These are phyloP conservation scores for Orbilia quercus DNA, from an alignment of 2,329 filamentous ascomycete genomes.

Conservation along the genomic window DNA sequence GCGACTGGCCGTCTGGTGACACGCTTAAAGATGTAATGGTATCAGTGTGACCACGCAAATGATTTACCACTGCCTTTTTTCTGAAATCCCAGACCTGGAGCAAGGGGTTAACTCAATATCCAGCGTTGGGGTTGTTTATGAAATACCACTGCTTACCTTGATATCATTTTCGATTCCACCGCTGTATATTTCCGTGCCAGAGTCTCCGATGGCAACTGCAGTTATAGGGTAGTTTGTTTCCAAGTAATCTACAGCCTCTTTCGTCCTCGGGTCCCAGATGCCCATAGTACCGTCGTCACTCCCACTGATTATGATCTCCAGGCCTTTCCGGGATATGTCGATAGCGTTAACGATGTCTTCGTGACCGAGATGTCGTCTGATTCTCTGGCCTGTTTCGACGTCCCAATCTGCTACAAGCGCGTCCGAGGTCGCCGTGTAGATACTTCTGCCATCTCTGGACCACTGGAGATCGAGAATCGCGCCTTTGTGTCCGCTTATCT, in stretches of 20 bases:
- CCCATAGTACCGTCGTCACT: constrained; percentile 94
- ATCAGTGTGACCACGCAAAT: constrained; percentile 88
- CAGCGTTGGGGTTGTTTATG: background rate
- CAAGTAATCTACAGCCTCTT: constrained; percentile 86
- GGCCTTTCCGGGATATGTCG: constrained; percentile 87
- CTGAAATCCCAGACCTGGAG: constrained; percentile 84
- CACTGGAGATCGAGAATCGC: constrained; percentile 93
- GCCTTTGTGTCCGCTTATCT: constrained; percentile 87
- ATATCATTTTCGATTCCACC: constrained; percentile 98
- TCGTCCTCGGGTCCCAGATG: constrained; percentile 94
- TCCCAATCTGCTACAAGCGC: constrained; percentile 96
- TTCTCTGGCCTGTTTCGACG: constrained; percentile 86
- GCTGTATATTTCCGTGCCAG: constrained; percentile 93
- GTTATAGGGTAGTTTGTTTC: constrained; percentile 93
- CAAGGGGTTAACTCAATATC: background rate
- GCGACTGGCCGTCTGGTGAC: constrained; percentile 90
- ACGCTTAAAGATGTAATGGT: constrained; percentile 89
- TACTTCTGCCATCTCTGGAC: constrained; percentile 90
- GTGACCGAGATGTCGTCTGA: constrained; percentile 90
- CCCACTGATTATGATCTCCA: constrained; percentile 88
- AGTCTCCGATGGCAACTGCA: constrained; percentile 88
- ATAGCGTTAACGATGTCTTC: constrained; percentile 95
- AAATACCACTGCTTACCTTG: constrained; percentile 67
- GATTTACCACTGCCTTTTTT: constrained; percentile 88
- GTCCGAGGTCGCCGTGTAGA: constrained; percentile 88